phyloP scores from a whole-genome alignment of 2,329 filamentous ascomycete species.

The Mycogone perniciosa region DNA sequence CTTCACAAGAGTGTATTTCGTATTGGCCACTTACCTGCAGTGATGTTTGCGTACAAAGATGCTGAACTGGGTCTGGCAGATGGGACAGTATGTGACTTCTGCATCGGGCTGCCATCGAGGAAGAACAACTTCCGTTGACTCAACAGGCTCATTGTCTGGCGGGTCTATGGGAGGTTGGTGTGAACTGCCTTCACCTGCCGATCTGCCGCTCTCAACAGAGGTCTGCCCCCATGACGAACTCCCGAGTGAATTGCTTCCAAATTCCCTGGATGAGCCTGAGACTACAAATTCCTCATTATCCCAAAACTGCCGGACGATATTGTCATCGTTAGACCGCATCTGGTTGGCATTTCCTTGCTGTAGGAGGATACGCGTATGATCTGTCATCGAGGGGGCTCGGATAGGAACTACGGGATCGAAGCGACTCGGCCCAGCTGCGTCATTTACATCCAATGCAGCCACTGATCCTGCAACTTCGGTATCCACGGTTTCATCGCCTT shows the following conservation, averaged over 20 bases:
- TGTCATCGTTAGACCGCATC: not conserved
- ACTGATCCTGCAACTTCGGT: too few species aligned
- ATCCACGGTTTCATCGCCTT: not conserved
- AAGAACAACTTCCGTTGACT: slow-evolving; percentile 44
- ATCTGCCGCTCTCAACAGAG: slow-evolving; percentile 2
- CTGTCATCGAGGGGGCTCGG: slow-evolving; percentile 15
- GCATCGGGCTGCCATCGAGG: slow-evolving; percentile 85
- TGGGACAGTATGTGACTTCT: slow-evolving; percentile 76
- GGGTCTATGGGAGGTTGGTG: not conserved
- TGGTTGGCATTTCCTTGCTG: not conserved
- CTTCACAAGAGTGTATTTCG: not conserved
- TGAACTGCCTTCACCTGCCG: slow-evolving; percentile 3
- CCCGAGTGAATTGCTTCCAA: slow-evolving; percentile 1
- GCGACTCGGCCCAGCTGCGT: not conserved
- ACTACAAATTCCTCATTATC: too few species aligned
- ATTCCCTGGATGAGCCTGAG: not conserved
- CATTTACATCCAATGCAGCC: not conserved
- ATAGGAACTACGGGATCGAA: slow-evolving; percentile 10
- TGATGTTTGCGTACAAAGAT: slow-evolving; percentile 89
- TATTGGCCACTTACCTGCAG: slow-evolving; percentile 57
- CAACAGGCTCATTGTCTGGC: slow-evolving; percentile 1
- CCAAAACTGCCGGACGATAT: too few species aligned
- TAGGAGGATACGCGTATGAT: not conserved
- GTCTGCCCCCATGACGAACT: slow-evolving; percentile 2
- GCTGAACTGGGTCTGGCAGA: slow-evolving; percentile 73